Evolutionary conservation across 1,284 basidiomycete genomes (phyloP).

Genomic region (Sphaerobolus stellatus): DNA sequence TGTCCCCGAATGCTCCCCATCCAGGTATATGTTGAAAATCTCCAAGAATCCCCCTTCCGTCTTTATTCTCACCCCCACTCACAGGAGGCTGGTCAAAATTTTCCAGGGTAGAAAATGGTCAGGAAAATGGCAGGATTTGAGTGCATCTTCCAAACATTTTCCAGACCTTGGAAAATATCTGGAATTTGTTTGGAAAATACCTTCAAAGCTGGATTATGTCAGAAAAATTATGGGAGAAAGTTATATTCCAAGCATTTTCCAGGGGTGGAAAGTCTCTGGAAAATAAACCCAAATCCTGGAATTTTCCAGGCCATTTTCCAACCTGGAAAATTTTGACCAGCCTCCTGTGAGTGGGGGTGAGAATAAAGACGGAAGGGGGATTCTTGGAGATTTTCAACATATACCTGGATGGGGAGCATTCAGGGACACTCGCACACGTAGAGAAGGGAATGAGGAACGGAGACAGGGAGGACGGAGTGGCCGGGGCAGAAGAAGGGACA

Average conservation of each 20-base stretch:
- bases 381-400: neutral
- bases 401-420: neutral
- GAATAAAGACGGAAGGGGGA: neutral
- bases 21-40: neutral
- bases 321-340: too few relatives aligned
- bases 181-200: neutral
- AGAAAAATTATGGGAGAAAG: neutral
- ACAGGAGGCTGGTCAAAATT: too few relatives aligned
- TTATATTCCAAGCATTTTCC: neutral
- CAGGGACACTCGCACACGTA: neutral
- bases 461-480: too few relatives aligned
- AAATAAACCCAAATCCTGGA: neutral
- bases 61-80: neutral
- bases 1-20: neutral
- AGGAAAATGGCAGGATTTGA: too few relatives aligned
- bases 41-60: neutral
- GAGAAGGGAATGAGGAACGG: neutral
- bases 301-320: too few relatives aligned
- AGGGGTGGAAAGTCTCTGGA: neutral
- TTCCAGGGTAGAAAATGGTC: too few relatives aligned
- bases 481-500: too few relatives aligned
- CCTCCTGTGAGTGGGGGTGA: neutral
- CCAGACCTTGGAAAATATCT: neutral
- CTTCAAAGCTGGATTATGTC: neutral
- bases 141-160: neutral